These are phyloP conservation scores for Eutypella sp. DNA, from an alignment of 2,329 filamentous ascomycete species.

Conservation along the genomic window DNA sequence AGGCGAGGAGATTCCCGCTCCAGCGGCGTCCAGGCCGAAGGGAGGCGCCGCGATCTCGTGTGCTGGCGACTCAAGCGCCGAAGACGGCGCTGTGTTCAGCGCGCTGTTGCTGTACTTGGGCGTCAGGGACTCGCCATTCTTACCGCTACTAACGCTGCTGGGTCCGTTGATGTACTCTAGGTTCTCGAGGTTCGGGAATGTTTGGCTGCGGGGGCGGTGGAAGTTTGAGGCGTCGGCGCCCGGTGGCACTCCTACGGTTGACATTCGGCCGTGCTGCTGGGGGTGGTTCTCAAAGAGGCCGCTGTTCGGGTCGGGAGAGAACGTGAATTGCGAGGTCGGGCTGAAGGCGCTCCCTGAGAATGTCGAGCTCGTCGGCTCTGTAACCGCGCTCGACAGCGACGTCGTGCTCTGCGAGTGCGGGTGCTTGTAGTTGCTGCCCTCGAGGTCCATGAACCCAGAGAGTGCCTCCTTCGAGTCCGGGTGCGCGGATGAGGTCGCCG, in stretches of 20 bases:
- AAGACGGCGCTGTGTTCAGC: slow-evolving; percentile 44
- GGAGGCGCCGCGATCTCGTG: slow-evolving; percentile 39
- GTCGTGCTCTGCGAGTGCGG: slow-evolving; percentile 63
- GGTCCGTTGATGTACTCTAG: slow-evolving; percentile 51
- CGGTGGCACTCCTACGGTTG: too few relatives aligned
- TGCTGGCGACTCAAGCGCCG: slow-evolving; percentile 47
- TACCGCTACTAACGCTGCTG: slow-evolving; percentile 9
- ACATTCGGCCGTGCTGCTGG: too few relatives aligned
- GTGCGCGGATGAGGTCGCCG: slow-evolving; percentile 65
- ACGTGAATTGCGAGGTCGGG: slow-evolving; percentile 67
- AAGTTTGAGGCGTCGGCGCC: slow-evolving; percentile 47
- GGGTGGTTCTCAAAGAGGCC: slow-evolving; percentile 55
- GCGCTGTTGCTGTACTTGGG: slow-evolving; percentile 44
- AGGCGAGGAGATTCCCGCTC: slow-evolving; percentile 34
- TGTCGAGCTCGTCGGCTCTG: slow-evolving; percentile 57
- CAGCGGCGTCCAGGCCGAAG: slow-evolving; percentile 38
- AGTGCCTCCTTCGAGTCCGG: slow-evolving; percentile 62
- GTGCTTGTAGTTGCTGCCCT: slow-evolving; percentile 48
- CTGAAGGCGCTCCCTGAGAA: slow-evolving; percentile 70
- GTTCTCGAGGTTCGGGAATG: slow-evolving; percentile 67
- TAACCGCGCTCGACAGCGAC: slow-evolving; percentile 63
- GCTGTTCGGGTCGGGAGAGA: slow-evolving; percentile 68
- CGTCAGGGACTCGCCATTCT: slow-evolving; percentile 40
- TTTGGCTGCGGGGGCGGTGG: slow-evolving; percentile 79
- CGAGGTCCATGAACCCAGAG: slow-evolving; percentile 56